A percentile compares a stretch with the other conserved stretches of the same genome.
These are phyloP conservation scores for Aspergillus affinis DNA, from an alignment of 495 filamentous ascomycete genomes.

Conservation along the genomic window DNA sequence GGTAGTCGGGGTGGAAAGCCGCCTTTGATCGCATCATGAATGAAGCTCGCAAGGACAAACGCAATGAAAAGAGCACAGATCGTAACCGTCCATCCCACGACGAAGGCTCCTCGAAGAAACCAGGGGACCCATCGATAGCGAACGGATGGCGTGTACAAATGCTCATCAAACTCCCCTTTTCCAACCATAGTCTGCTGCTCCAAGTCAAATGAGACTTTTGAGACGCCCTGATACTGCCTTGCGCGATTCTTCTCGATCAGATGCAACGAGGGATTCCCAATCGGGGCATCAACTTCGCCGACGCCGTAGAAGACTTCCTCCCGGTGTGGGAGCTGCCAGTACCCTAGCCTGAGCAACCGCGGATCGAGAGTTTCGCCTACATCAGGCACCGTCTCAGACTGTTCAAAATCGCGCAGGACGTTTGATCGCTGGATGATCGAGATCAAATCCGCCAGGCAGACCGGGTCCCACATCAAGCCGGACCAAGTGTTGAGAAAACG, in stretches of 20 bases:
- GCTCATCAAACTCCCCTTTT: constrained; percentile 37
- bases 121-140: constrained; percentile 73
- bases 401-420: constrained; percentile 65
- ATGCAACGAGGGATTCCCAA: constrained; percentile 56
- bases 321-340: constrained; percentile 70
- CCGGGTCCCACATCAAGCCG: constrained; percentile 81
- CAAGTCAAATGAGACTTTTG: constrained; percentile 41
- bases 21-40: constrained; percentile 59
- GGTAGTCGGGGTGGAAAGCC: constrained; percentile 71
- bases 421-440: constrained; percentile 78
- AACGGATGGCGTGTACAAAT: constrained; percentile 46
- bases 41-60: constrained; percentile 74
- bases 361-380: constrained; percentile 46
- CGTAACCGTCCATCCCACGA: constrained; percentile 63
- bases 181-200: constrained; percentile 36
- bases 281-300: constrained; percentile 58
- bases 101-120: constrained; percentile 65
- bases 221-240: constrained; percentile 31
- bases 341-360: constrained; percentile 68
- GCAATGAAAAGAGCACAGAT: constrained; percentile 67
- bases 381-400: constrained; percentile 52
- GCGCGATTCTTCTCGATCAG: constrained; percentile 31
- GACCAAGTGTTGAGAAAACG: constrained; percentile 55
- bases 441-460: constrained; percentile 76
- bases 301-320: constrained; percentile 63